Evolutionary conservation across 495 filamentous ascomycete species (phyloP), one percentile per base, ranked within the genome.

Genomic region (Pyronema domesticum): DNA sequence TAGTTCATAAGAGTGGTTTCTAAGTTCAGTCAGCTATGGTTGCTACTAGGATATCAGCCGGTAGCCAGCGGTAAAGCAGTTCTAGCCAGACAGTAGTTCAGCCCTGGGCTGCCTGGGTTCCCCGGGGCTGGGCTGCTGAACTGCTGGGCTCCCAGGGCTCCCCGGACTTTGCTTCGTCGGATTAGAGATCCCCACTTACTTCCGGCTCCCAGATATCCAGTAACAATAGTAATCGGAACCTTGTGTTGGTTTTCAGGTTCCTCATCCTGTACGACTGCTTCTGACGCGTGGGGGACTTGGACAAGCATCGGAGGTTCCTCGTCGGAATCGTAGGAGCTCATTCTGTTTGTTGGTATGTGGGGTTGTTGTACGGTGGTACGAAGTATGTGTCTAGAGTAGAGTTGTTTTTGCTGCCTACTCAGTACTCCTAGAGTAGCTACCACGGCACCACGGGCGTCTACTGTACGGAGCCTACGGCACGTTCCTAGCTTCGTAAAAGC

Each of bases 161-260:
- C n/a, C 1, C 39, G 3, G 39, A 17, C 39, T 7, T 7, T 6
- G 15, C 11, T 42, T 42, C 39, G 39, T 13, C 7, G 39, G 18
- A 15, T n/a, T n/a, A 3, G 18, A 23, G 7, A 19, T 43, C 61
- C n/a, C n/a, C n/a, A n/a, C n/a, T 53, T 55, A 64, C 61, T 98
- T 15, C 91, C 91, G 19, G 91, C 84, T 34, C 91, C 91, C 14
- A 98, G 77, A 60, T 96, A 98, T 7, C 77, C 75, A 30, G 91
- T 98, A 18, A 98, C 82, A 50, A 98, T 86, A 1, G 93, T 95
- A 55, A 98, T 91, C 37, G 91, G 91, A 11, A 94, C 89, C 67
- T 79, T 89, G 64, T 58, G 61, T 51, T 79, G 62, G 35, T 59
- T 62, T 11, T 6, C 11, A 18, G 36, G 19, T 34, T 73, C 68